phyloP scores from a whole-genome alignment of 371 early-diverging fungal species.

The Apophysomyces sp. region DNA sequence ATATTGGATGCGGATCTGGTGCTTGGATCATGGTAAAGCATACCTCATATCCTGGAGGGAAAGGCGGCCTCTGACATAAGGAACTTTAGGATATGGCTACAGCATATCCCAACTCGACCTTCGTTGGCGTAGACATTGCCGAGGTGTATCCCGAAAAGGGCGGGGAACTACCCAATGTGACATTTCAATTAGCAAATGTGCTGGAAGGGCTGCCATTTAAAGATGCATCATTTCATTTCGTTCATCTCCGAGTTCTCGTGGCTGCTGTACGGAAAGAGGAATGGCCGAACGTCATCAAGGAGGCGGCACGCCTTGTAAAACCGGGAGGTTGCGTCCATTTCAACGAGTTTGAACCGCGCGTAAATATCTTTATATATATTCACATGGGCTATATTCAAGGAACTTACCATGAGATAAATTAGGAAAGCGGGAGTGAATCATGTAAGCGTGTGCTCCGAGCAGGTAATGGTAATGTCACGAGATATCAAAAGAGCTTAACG shows the following conservation, averaged over 20 bases:
- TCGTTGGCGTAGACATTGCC: conserved; percentile 36
- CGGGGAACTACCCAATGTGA: background rate
- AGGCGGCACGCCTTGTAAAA: background rate
- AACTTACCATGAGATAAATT: background rate
- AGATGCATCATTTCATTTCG: background rate
- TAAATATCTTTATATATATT: too few species aligned
- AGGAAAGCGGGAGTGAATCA: conserved; percentile 1
- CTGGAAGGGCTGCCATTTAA: conserved; percentile 2
- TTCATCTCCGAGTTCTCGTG: background rate
- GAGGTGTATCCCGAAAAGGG: background rate
- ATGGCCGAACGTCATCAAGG: background rate
- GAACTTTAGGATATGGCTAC: conserved; percentile 50
- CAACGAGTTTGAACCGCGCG: background rate
- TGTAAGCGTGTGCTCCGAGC: background rate
- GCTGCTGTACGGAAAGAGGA: background rate
- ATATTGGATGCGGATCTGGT: conserved; percentile 29
- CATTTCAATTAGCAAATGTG: background rate
- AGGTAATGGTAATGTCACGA: background rate
- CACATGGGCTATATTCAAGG: background rate
- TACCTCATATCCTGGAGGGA: background rate
- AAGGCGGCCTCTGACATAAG: too few species aligned
- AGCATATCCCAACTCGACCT: conserved; percentile 37
- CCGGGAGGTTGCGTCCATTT: background rate
- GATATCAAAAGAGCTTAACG: background rate
- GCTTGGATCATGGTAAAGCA: conserved; percentile 23